These are phyloP conservation scores for Nadsonia starkeyi-henricii DNA, from an alignment of 1,139 yeast genomes.

Conservation along the genomic window DNA sequence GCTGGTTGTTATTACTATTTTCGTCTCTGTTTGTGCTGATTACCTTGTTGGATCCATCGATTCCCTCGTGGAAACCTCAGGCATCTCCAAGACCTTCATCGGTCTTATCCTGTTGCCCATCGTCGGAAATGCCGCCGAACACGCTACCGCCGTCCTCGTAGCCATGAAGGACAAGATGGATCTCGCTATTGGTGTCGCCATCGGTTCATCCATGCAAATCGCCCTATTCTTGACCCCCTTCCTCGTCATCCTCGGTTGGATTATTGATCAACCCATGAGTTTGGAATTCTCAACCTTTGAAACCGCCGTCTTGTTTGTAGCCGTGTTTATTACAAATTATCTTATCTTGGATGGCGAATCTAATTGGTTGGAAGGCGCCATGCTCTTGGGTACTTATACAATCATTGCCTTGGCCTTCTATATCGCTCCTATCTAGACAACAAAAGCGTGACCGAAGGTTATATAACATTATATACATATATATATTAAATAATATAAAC, in stretches of 20 bases:
- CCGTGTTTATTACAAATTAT: slow-evolving; percentile 79
- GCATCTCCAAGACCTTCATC: slow-evolving; percentile 85
- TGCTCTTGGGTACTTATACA: slow-evolving; percentile 74
- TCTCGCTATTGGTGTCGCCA: slow-evolving; percentile 90
- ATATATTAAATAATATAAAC: too few relatives aligned
- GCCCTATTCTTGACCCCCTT: slow-evolving; percentile 92
- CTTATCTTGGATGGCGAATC: slow-evolving; percentile 86
- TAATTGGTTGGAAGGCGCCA: slow-evolving; percentile 93
- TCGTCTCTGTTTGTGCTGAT: slow-evolving; percentile 88
- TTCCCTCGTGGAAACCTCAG: slow-evolving; percentile 67
- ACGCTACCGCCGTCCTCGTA: slow-evolving; percentile 87
- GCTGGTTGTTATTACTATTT: slow-evolving; percentile 51
- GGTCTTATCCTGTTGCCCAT: slow-evolving; percentile 90
- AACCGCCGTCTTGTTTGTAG: slow-evolving; percentile 76
- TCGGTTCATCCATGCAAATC: slow-evolving; percentile 93
- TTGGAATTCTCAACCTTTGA: slow-evolving; percentile 85
- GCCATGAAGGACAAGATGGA: slow-evolving; percentile 97
- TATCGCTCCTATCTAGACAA: slow-evolving; percentile 45
- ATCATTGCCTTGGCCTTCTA: slow-evolving; percentile 82
- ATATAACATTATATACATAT: too few relatives aligned
- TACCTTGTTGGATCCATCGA: slow-evolving; percentile 87
- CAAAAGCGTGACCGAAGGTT: too few relatives aligned
- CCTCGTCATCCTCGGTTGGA: slow-evolving; percentile 88
- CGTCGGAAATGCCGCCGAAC: slow-evolving; percentile 98
- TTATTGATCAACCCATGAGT: slow-evolving; percentile 81